Conservation (phyloP, 2,329 filamentous ascomycete species). For the Botrytis byssoidea region DNA sequence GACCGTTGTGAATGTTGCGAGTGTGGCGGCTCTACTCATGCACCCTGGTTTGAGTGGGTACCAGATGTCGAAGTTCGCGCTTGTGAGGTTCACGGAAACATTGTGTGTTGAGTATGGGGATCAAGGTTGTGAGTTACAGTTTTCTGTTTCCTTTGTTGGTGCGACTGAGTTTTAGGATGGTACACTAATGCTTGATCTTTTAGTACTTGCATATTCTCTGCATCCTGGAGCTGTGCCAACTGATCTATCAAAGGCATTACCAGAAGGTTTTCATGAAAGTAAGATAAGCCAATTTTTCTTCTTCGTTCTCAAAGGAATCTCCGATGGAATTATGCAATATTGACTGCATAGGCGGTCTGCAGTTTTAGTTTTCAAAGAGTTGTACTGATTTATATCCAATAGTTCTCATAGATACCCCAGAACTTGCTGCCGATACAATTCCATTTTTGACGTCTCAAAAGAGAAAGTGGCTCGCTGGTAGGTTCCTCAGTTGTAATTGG, state of each 20-base stretch:
- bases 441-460: neutral
- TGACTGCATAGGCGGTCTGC: neutral
- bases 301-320: neutral
- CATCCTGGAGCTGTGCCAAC: neutral
- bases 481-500: neutral
- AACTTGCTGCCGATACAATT: neutral
- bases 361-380: neutral
- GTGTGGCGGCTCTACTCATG: neutral
- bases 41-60: neutral
- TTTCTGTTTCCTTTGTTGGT: neutral
- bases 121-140: neutral
- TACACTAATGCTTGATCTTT: neutral
- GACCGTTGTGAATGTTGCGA: neutral
- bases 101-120: neutral
- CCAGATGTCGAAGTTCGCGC: neutral
- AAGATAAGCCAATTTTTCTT: neutral
- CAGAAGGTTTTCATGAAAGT: accelerated
- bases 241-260: neutral
- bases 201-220: neutral
- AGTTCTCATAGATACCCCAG: neutral
- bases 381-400: neutral
- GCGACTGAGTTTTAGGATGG: neutral
- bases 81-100: neutral
- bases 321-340: neutral
- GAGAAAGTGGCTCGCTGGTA: neutral